These are phyloP conservation scores for Dioszegia aurantiaca DNA, from an alignment of 768 basidiomycete species.

Conservation along the genomic window DNA sequence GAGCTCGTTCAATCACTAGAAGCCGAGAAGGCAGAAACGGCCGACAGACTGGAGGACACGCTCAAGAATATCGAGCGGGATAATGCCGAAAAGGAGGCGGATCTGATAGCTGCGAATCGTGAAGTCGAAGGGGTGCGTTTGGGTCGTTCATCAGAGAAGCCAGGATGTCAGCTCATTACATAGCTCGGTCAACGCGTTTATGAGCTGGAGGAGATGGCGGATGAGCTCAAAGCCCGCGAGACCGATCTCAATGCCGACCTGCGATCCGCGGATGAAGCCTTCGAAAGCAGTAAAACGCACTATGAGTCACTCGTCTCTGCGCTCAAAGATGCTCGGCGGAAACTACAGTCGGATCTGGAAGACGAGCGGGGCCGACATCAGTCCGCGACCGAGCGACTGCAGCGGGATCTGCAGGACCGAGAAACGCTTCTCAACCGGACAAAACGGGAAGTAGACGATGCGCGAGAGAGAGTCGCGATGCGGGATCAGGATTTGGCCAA, in stretches of 20 bases:
- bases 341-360: constrained; percentile 33
- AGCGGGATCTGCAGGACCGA: constrained; percentile 29
- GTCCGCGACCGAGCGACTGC: constrained; percentile 26
- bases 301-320: constrained; percentile 72
- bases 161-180: neutral
- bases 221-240: constrained; percentile 54
- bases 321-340: constrained; percentile 68
- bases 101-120: constrained; percentile 68
- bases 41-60: constrained; percentile 44
- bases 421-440: constrained; percentile 28
- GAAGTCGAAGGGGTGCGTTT: constrained; percentile 70
- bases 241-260: constrained; percentile 60
- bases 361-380: constrained; percentile 11
- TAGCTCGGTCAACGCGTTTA: constrained; percentile 68
- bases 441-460: constrained; percentile 42
- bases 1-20: constrained; percentile 72
- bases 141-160: neutral
- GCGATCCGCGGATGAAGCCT: constrained; percentile 51
- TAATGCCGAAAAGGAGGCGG: constrained; percentile 72
- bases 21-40: constrained; percentile 50
- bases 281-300: constrained; percentile 61
- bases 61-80: constrained; percentile 68
- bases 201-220: constrained; percentile 80
- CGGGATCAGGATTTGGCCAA: constrained; percentile 72
- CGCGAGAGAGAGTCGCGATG: constrained; percentile 60